A percentile compares a stretch with the other conserved stretches of the same genome.
These are phyloP conservation scores for Hypoxylon sp. DNA, from an alignment of 2,329 filamentous ascomycete genomes.

Conservation along the genomic window DNA sequence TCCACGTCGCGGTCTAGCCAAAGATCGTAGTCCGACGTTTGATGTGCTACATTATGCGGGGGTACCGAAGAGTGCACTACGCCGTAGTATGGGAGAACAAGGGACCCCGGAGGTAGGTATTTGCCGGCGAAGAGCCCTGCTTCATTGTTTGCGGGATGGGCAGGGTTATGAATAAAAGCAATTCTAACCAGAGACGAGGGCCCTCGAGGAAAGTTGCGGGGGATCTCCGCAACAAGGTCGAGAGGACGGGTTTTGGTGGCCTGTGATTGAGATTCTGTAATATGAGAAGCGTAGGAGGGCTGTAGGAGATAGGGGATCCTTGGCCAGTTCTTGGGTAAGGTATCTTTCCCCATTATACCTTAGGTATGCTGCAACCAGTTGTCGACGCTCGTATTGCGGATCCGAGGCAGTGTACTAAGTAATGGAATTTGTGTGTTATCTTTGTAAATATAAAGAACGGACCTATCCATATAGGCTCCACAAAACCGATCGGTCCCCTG, in stretches of 20 bases:
- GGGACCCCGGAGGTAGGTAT: slow-evolving; percentile 63
- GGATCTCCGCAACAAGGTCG: slow-evolving; percentile 50
- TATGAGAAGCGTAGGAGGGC: slow-evolving; percentile 61
- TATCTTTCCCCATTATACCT: slow-evolving; percentile 45
- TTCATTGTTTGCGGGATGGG: slow-evolving; percentile 70
- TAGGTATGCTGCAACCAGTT: slow-evolving; percentile 1
- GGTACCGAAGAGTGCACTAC: slow-evolving; percentile 61
- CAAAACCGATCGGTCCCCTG: background rate
- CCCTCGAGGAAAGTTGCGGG: slow-evolving; percentile 53
- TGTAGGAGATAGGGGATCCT: slow-evolving; percentile 63
- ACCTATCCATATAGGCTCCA: slow-evolving; percentile 6
- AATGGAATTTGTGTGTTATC: too few species aligned
- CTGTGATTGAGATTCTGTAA: slow-evolving; percentile 57
- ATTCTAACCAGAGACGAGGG: slow-evolving; percentile 67
- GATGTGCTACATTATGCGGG: slow-evolving; percentile 51
- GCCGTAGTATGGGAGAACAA: slow-evolving; percentile 73
- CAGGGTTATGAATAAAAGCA: slow-evolving; percentile 60
- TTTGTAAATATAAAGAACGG: too few species aligned
- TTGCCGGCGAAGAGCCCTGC: slow-evolving; percentile 69
- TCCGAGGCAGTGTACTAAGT: background rate
- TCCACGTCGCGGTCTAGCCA: slow-evolving; percentile 69
- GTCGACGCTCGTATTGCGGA: background rate
- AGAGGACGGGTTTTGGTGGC: slow-evolving; percentile 53
- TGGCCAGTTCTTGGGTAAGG: slow-evolving; percentile 70
- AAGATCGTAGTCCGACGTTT: slow-evolving; percentile 71